Evolutionary conservation across 202 grass and related monocot genomes (phyloP), one percentile per base, ranked within the genome.

Genomic region (Zoysia matrella): DNA sequence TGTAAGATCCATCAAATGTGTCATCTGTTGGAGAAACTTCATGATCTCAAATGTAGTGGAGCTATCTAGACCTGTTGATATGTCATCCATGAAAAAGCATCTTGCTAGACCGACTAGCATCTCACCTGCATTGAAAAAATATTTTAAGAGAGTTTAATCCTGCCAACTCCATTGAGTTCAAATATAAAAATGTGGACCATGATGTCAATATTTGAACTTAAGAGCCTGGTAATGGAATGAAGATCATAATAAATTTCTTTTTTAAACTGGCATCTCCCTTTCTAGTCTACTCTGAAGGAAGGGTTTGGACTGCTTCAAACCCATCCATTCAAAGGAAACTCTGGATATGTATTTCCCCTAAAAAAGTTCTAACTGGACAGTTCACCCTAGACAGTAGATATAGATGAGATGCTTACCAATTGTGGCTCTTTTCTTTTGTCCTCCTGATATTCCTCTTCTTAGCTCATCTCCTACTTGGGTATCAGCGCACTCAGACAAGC

Each of bases 381-480:
- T 67, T 16, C 52, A 73, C 60, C 6, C 1, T 67, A 73, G 47
- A 18, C 74, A 75, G 63, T 74, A 47, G 10, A 3, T 63, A 70
- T 12, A 62, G 63, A 53, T 18, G 53, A 39, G 11, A 75, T 79
- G 36, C 55, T 83, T 89, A 98, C 96, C 96, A 54, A 98, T 91
- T 83, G 96, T 98, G 74, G 85, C 78, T 84, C 95, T 89, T 69
- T 98, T 98, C 77, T 95, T 98, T 90, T 98, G 91, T 22, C 96
- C 96, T 81, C 96, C 96, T 60, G 96, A 98, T 88, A 98, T 93
- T 88, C 96, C 92, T 90, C 96, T 93, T 93, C 93, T 93, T 85
- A 95, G 50, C 70, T 95, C 91, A 45, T 98, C 96, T 68, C 96
- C 96, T 86, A 98, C 73, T 85, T 90, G 84, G 54, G 86, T 90